These are phyloP conservation scores for Phanerochaete carnosa DNA, from an alignment of 768 basidiomycete genomes.

Conservation along the genomic window DNA sequence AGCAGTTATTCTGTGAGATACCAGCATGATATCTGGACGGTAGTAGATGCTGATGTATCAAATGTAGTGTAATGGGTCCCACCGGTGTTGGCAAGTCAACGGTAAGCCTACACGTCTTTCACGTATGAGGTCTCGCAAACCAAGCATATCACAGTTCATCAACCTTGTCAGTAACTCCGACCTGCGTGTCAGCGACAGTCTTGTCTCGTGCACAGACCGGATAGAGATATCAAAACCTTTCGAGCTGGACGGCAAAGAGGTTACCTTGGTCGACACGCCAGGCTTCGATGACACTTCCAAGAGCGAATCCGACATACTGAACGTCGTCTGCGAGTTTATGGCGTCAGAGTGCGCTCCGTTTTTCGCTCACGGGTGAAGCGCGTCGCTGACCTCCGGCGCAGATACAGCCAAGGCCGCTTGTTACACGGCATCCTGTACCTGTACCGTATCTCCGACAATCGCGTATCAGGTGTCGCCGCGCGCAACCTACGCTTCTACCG, in stretches of 20 bases:
- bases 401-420: slow-evolving; percentile 8
- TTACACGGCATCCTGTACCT: slow-evolving; percentile 20
- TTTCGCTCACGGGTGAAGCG: not conserved
- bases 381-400: not conserved
- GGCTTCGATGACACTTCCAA: slow-evolving; percentile 48
- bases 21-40: no score
- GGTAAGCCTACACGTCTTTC: not conserved
- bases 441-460: slow-evolving; percentile 19
- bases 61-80: slow-evolving; percentile 13
- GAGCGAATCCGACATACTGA: slow-evolving; percentile 13
- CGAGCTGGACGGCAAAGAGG: slow-evolving; percentile 35
- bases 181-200: slow-evolving; percentile 13
- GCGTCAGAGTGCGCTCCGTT: slow-evolving; percentile 4
- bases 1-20: not conserved
- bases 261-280: slow-evolving; percentile 56
- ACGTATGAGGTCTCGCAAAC: not conserved
- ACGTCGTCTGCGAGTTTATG: slow-evolving; percentile 6
- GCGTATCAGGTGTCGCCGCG: slow-evolving; percentile 9
- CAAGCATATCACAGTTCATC: slow-evolving; percentile 9
- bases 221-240: slow-evolving; percentile 28
- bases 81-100: slow-evolving; percentile 15
- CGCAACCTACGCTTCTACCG: slow-evolving; percentile 11
- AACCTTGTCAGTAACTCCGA: slow-evolving; percentile 10
- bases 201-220: slow-evolving; percentile 9
- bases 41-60: not conserved